Percentiles rank a stretch among this genome's conserved stretches.
phyloP scores from a whole-genome alignment of 2,329 filamentous ascomycete genomes.

The Fusarium illudens region DNA sequence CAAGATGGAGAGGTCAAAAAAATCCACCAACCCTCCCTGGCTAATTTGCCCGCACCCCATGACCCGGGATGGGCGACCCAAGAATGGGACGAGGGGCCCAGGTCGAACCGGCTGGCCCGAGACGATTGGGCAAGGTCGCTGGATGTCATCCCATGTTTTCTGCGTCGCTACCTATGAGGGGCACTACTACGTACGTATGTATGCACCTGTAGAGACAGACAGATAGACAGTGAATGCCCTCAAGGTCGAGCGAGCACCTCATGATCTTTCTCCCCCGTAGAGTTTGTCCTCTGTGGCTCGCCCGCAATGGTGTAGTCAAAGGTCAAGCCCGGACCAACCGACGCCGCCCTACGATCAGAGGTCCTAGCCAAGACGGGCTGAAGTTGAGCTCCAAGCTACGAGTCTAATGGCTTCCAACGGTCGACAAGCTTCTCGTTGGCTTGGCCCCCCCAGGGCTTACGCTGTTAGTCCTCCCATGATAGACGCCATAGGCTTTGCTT shows the following conservation, averaged over 20 bases:
- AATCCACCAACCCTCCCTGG: slow-evolving; percentile 29
- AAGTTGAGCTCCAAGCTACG: slow-evolving; percentile 8
- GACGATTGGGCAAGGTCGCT: slow-evolving; percentile 2
- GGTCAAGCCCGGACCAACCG: slow-evolving; percentile 3
- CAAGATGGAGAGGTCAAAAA: not conserved
- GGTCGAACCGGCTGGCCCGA: slow-evolving; percentile 16
- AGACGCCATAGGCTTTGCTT: not conserved
- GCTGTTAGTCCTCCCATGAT: too few relatives aligned
- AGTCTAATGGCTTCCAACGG: not conserved
- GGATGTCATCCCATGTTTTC: slow-evolving; percentile 6
- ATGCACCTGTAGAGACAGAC: not conserved
- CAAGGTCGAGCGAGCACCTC: not conserved
- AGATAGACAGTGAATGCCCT: not conserved
- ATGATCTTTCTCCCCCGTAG: slow-evolving; percentile 2
- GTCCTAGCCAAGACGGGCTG: slow-evolving; percentile 8
- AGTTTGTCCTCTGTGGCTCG: slow-evolving; percentile 10
- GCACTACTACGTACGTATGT: too few relatives aligned
- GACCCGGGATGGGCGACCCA: slow-evolving; percentile 28
- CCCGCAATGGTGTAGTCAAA: slow-evolving; percentile 11
- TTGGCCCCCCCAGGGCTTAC: not conserved
- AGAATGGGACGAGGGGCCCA: slow-evolving; percentile 19
- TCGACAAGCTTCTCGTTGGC: not conserved
- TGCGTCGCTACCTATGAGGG: slow-evolving; percentile 20
- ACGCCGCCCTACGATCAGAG: slow-evolving; percentile 1
- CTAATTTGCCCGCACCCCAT: slow-evolving; percentile 29